Evolutionary conservation across 306 rosid genomes (phyloP), one percentile per base, ranked within the genome.

Genomic region (Quercus mongolica): DNA sequence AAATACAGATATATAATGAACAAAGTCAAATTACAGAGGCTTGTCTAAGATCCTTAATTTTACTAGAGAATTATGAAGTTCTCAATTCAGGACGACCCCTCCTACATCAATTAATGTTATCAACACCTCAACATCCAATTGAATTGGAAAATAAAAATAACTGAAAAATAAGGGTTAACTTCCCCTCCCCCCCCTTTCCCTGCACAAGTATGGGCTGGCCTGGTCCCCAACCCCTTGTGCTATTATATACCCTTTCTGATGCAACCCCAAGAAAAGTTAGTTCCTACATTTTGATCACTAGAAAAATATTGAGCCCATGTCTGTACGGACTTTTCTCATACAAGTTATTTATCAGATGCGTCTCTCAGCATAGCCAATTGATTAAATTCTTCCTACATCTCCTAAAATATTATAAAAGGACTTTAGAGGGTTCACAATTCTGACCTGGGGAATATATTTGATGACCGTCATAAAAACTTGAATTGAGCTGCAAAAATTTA

Each of bases 381-480:
- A 74, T 74, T 2, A 49, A 52, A 61, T 1, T 46, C 28, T 26
- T 56, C 11, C 30, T 31, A 33, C 56, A 76, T 76, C 56, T 19
- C 80, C 17, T 46, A 23, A 26, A 15, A 26, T 33, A 41, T 71
- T 68, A 59, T 12, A 52, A 25, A 74, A 18, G 30, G 41, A 58
- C 35, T 51, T 6, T 26, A 59, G 26, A 74, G 19, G 38, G 54
- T 44, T 8, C 18, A 5, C 74, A 69, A 73, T 20, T 55, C 88
- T 75, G 67, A 93, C 98, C 99, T 95, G 99, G 25, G 99, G 99
- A 64, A 93, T 88, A 78, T 95, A 95, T 78, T 95, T 95, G 76
- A 95, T 89, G 26, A 86, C 44, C 3, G 99, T 89, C 98, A 95
- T 95, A 73, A 70, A 74, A 35, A 93, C 87, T 91, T 93, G 99